Conservation (phyloP, 495 filamentous ascomycete genomes). For the Ramalina intermedia region DNA sequence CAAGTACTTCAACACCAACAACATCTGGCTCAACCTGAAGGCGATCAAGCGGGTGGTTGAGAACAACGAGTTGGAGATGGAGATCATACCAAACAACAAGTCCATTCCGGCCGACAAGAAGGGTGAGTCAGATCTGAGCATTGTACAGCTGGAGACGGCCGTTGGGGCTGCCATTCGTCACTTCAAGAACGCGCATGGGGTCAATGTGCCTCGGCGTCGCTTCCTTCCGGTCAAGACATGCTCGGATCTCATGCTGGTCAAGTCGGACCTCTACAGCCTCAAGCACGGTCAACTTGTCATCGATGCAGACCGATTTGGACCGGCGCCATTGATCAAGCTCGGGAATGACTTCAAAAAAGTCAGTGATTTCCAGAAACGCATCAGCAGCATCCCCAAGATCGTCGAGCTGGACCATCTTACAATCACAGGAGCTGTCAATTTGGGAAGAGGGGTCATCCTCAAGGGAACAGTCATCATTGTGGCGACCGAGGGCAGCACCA, state of each 20-base stretch:
- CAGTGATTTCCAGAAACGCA: slow-evolving; percentile 97
- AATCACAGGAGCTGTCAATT: slow-evolving; percentile 91
- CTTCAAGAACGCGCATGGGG: slow-evolving; percentile 96
- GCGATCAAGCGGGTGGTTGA: slow-evolving; percentile 98
- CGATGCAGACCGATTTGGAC: slow-evolving; percentile 89
- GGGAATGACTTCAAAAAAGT: slow-evolving; percentile 99
- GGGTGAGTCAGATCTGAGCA: slow-evolving; percentile 93
- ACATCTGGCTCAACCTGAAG: slow-evolving; percentile 98
- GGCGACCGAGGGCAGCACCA: slow-evolving; percentile 92
- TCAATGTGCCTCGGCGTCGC: slow-evolving; percentile 93
- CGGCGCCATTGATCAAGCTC: slow-evolving; percentile 98
- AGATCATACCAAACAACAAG: slow-evolving; percentile 99
- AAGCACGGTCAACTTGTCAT: slow-evolving; percentile 97
- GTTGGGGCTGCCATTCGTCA: slow-evolving; percentile 97
- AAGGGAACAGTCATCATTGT: slow-evolving; percentile 99
- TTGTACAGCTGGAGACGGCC: slow-evolving; percentile 96
- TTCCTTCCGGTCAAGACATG: slow-evolving; percentile 99
- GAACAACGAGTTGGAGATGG: slow-evolving; percentile 96
- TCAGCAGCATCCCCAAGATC: slow-evolving; percentile 91
- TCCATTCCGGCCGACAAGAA: slow-evolving; percentile 97
- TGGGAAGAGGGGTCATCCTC: slow-evolving; percentile 83
- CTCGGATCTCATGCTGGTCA: slow-evolving; percentile 98
- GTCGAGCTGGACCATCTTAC: slow-evolving; percentile 96
- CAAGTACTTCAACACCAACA: slow-evolving; percentile 99
- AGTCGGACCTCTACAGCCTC: slow-evolving; percentile 98